These are phyloP conservation scores for Skeletonema grethae DNA, from an alignment of 108 stramenopile species.

Conservation along the genomic window DNA sequence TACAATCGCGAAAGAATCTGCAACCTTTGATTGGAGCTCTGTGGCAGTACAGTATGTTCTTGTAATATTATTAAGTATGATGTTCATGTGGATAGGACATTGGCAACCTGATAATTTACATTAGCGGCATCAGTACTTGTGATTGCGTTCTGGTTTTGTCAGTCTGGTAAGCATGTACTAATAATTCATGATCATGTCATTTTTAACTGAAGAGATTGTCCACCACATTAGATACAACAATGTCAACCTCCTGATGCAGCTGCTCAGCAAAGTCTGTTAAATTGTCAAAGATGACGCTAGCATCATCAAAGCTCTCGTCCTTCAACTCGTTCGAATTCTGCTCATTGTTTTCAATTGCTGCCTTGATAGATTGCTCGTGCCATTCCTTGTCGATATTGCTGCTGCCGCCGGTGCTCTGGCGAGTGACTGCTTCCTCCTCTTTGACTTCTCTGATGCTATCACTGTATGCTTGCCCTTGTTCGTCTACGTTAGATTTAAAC, in stretches of 20 bases:
- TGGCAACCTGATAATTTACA: too few relatives aligned
- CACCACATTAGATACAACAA: not conserved
- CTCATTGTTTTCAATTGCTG: not conserved
- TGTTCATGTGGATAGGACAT: too few relatives aligned
- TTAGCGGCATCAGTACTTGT: too few relatives aligned
- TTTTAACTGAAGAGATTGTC: not conserved
- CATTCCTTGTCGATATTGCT: not conserved
- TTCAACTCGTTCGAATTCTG: not conserved
- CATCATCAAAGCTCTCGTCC: conserved; percentile 1
- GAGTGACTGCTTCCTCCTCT: not conserved
- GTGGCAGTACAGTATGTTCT: too few relatives aligned
- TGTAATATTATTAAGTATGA: too few relatives aligned
- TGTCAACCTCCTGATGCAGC: not conserved
- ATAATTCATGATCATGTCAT: too few relatives aligned
- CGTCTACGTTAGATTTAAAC: not conserved
- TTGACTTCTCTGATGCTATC: not conserved
- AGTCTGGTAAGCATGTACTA: too few relatives aligned
- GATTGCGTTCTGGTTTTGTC: not conserved
- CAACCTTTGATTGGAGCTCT: too few relatives aligned
- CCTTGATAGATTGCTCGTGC: not conserved
- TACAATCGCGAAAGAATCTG: too few relatives aligned
- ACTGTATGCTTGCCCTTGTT: not conserved
- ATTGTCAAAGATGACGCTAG: not conserved
- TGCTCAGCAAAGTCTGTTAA: not conserved
- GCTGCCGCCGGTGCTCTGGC: not conserved